Evolutionary conservation across 441 rosid species (phyloP), one percentile per base, ranked within the genome.

Genomic region (Erodium texanum): DNA sequence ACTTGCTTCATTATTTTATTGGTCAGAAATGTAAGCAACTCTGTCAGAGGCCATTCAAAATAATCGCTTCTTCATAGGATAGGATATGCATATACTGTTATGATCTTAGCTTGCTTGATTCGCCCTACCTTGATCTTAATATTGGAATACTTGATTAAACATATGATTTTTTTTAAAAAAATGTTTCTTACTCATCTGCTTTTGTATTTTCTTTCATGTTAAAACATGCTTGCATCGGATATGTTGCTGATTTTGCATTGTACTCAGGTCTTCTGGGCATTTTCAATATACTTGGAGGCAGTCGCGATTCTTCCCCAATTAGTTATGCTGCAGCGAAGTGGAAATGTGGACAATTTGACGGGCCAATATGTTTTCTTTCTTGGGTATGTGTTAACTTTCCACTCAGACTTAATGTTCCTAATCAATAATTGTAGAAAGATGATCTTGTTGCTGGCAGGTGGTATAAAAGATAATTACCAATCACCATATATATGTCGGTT

Each of bases 361-460:
- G 98, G 97, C 70, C 97, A 93, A 83, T 93, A 93, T 82, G 97
- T 93, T 67, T 77, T 93, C 82, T 83, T 93, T 75, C 89, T 93
- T 56, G 98, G 98, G 98, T 93, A 83, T 65, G 87, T 72, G 4
- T 8, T 63, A 41, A 54, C 24, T 66, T 67, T 52, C 50, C 20
- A n/a, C 62, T 64, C n/a, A 45, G 11, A 50, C 20, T 43, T 38
- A 24, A 23, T 38, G 4, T 11, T 14, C 24, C 8, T 11, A 8
- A 11, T 38, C 8, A 8, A 6, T 8, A 38, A 38, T 11, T 8
- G 8, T 38, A 9, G 45, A 38, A 38, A 38, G 45, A 38, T 38
- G 1, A 38, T 38, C 10, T 1, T 36, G 2, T 70, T 58, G 16
- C 20, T 58, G 23, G 18, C 11, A 36, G 20, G 23, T 7, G 23